These are phyloP conservation scores for Fusarium lyarnte DNA, from an alignment of 2,329 filamentous ascomycete genomes.

Conservation along the genomic window DNA sequence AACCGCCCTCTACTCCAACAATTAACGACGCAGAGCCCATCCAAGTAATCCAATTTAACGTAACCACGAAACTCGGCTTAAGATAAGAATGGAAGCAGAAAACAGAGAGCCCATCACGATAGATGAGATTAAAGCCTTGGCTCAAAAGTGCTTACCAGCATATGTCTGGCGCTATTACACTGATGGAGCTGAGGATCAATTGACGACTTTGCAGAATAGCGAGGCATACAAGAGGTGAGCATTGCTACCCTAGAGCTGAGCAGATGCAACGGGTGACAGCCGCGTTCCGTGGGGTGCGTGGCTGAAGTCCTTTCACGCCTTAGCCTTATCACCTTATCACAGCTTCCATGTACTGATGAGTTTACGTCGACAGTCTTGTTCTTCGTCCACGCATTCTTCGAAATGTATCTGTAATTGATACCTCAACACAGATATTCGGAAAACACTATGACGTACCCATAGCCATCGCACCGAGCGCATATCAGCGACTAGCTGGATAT, in stretches of 20 bases:
- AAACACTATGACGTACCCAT: neutral
- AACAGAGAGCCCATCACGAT: fast-evolving
- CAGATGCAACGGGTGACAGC: neutral
- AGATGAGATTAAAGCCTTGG: neutral
- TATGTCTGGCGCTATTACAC: neutral
- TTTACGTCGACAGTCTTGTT: fast-evolving
- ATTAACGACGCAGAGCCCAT: no score
- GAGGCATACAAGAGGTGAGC: neutral
- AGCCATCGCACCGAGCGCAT: neutral
- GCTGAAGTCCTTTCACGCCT: neutral
- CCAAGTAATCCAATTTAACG: no score
- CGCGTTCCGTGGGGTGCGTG: no score
- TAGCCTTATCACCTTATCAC: neutral
- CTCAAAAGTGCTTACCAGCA: no score
- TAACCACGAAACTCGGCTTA: no score
- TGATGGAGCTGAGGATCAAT: neutral
- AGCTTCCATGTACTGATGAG: neutral
- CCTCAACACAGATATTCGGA: neutral
- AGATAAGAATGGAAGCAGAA: neutral
- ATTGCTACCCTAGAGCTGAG: neutral
- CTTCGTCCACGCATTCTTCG: neutral
- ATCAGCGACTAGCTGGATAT: neutral
- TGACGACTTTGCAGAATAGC: neutral
- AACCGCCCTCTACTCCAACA: no score
- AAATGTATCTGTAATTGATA: no score